Evolutionary conservation across 2,329 filamentous ascomycete genomes (phyloP).

Genomic region (Pestalotiopsis fici): DNA sequence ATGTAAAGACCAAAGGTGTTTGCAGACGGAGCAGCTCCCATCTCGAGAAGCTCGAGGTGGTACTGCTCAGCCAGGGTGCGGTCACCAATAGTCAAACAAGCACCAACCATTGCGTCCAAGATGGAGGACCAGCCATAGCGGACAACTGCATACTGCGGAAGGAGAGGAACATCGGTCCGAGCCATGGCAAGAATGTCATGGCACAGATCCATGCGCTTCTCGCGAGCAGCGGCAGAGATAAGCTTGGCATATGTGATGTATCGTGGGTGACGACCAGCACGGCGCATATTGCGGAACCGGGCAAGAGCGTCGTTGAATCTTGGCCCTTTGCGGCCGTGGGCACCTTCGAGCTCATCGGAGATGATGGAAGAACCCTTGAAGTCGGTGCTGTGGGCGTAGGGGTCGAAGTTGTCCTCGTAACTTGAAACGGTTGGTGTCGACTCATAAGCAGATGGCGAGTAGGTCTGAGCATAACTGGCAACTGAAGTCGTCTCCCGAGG

Average conservation of each 20-base stretch:
- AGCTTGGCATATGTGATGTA: constrained; percentile 98
- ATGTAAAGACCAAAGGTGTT: constrained; percentile 99
- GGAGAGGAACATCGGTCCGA: constrained; percentile 81
- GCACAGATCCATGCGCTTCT: constrained; percentile 78
- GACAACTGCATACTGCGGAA: constrained; percentile 82
- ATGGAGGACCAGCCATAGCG: constrained; percentile 97
- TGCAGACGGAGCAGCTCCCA: constrained; percentile 88
- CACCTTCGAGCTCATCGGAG: constrained; percentile 84
- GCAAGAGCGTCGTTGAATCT: constrained; percentile 78
- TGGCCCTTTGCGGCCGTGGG: constrained; percentile 70
- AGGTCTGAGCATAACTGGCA: constrained; percentile 46
- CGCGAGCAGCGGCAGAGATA: constrained; percentile 85
- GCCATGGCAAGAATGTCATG: constrained; percentile 90
- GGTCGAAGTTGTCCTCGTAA: constrained; percentile 84
- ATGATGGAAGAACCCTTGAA: constrained; percentile 92
- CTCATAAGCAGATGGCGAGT: constrained; percentile 51
- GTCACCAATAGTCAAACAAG: constrained; percentile 81
- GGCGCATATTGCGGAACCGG: constrained; percentile 91
- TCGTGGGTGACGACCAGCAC: constrained; percentile 84
- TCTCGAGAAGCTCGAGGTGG: constrained; percentile 87
- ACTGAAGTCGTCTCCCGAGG: constrained; percentile 54
- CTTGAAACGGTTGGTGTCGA: constrained; percentile 59
- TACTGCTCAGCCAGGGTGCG: constrained; percentile 80
- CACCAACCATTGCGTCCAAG: constrained; percentile 93
- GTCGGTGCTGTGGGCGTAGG: constrained; percentile 87